phyloP scores from a whole-genome alignment of 352 stramenopile genomes.

The Pythium utonaiense region DNA sequence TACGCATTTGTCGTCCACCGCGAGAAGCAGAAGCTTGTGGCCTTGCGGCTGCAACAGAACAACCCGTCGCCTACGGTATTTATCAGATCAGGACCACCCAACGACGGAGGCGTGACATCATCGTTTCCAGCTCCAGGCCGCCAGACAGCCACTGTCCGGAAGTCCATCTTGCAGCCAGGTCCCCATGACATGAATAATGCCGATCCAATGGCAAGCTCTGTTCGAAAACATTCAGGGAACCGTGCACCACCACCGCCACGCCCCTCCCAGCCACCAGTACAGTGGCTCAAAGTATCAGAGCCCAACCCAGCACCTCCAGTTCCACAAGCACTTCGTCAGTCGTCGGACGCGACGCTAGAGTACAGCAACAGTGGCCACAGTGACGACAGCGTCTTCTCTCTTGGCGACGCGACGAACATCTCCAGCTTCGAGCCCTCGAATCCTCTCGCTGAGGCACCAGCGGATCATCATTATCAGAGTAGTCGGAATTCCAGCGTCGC shows the following conservation, averaged over 20 bases:
- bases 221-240: neutral
- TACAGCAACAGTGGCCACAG: slow-evolving; percentile 7
- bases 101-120: neutral
- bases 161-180: neutral
- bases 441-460: neutral
- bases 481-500: slow-evolving; percentile 3
- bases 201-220: neutral
- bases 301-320: neutral
- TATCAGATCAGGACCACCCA: neutral
- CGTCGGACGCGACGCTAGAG: neutral
- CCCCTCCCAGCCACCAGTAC: neutral
- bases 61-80: neutral
- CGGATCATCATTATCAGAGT: neutral
- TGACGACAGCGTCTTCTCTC: slow-evolving; percentile 13
- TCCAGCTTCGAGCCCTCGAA: neutral
- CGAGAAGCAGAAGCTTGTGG: slow-evolving; percentile 7
- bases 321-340: neutral
- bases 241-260: neutral
- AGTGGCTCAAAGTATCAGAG: neutral
- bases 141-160: neutral
- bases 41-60: neutral
- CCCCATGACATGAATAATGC: neutral
- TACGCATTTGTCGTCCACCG: slow-evolving; percentile 8
- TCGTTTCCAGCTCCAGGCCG: neutral
- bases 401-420: neutral